Base-by-base conservation (phyloP, 2,329 filamentous ascomycete genomes). In the Polytolypa hystricis region DNA sequence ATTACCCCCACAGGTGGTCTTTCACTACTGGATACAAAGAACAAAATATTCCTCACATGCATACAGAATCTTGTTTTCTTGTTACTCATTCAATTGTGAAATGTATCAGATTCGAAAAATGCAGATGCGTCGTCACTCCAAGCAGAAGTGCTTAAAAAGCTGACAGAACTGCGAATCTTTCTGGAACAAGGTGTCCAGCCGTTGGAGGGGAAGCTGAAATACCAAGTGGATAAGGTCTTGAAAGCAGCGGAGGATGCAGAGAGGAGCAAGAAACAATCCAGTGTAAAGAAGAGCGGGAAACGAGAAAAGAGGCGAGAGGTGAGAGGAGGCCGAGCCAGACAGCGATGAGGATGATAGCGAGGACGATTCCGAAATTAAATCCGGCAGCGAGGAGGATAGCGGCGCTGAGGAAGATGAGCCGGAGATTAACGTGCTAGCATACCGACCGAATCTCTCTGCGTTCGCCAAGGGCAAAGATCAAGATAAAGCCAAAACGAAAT, bases 11-110 rank as follows among this genome's bases (percentile, higher is more conserved):
- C 79, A 45, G 78, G 94, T 51, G 89, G 91, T 54, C 91, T 98
- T 40, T 95, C 91, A 0, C 76, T 98, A 1, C 79, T 98, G 52
- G 86, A 96, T 55, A 78, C 84, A 46, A 98, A 98, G 66, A 96
- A 93, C 62, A 91, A 98, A 56, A 72, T 98, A n/a, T 77, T 98
- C 12, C 77, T 98, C 26, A 89, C 89, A 3, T 98, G 98, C 61
- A 70, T 98, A 0, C 89, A 98, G 53, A 93, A 94, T 52, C 75
- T 96, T 3, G 84, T 91, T 30, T 93, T 93, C 49, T 66, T 94
- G 27, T 81, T 93, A 30, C 66, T 94, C 2, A 62, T 93, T 25
- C 89, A 93, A 53, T 61, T 96, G 14, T 77, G 84, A 23, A 48
- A 40, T 76, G 60, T 20, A 11, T 46, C 44, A 39, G n/a, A n/a